These are phyloP conservation scores for Russula sp. DNA, from an alignment of 768 basidiomycete genomes.

Conservation along the genomic window DNA sequence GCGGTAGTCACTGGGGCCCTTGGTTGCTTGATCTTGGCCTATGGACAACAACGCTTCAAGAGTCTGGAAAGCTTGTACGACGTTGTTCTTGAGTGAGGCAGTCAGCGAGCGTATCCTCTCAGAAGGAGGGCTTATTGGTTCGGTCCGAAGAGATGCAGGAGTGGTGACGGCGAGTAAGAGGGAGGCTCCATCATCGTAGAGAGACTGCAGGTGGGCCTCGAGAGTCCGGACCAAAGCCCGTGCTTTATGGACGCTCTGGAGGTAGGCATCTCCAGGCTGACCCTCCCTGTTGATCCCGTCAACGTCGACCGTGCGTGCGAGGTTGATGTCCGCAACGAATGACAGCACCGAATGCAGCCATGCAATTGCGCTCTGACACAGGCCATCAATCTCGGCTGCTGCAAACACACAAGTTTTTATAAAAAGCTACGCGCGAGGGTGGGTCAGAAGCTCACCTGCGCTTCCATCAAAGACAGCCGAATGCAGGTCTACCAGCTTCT, in stretches of 20 bases:
- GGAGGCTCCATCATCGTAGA: slow-evolving; percentile 65
- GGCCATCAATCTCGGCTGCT: slow-evolving; percentile 29
- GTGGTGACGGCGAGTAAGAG: slow-evolving; percentile 56
- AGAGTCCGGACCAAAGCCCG: slow-evolving; percentile 60
- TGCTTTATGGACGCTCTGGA: slow-evolving; percentile 63
- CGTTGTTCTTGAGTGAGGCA: slow-evolving; percentile 50
- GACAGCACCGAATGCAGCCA: slow-evolving; percentile 54
- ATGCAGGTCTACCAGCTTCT: slow-evolving; percentile 36
- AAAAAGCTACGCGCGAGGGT: background rate
- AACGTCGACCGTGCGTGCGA: slow-evolving; percentile 79
- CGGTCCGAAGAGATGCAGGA: slow-evolving; percentile 25
- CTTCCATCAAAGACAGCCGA: slow-evolving; percentile 23
- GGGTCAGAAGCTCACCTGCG: slow-evolving; percentile 21
- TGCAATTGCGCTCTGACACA: slow-evolving; percentile 47
- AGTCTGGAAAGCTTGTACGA: slow-evolving; percentile 49
- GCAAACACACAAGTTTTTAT: slow-evolving; percentile 1
- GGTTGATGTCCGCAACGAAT: slow-evolving; percentile 62
- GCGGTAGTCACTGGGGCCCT: slow-evolving; percentile 64
- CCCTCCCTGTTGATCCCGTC: slow-evolving; percentile 59
- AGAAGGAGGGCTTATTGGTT: slow-evolving; percentile 1
- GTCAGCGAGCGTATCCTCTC: slow-evolving; percentile 36
- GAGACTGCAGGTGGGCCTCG: slow-evolving; percentile 62
- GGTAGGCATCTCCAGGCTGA: slow-evolving; percentile 45
- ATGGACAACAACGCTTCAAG: slow-evolving; percentile 56
- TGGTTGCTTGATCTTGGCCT: slow-evolving; percentile 65